Percentiles rank a stretch among this genome's conserved stretches.
Conservation (phyloP, 345 rosid species). For the Trapa incisa region DNA sequence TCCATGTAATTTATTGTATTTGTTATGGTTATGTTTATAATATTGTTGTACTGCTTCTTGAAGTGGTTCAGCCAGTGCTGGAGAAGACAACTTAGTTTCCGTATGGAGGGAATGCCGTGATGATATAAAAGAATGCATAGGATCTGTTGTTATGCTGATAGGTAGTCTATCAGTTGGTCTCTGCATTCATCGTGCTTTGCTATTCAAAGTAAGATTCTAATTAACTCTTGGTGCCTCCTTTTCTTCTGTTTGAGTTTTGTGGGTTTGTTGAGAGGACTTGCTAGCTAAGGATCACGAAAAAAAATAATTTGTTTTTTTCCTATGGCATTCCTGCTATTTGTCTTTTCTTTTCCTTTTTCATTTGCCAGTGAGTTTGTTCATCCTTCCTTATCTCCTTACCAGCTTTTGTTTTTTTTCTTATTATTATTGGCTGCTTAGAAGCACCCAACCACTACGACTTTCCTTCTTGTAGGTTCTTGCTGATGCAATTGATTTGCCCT, state of each 20-base stretch:
- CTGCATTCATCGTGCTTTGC: slow-evolving; percentile 91
- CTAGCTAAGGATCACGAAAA: background rate
- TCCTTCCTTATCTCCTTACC: background rate
- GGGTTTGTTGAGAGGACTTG: background rate
- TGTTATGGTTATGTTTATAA: slow-evolving; percentile 10
- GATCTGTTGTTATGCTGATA: slow-evolving; percentile 78
- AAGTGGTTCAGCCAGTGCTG: slow-evolving; percentile 61
- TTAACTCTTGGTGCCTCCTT: slow-evolving; percentile 8
- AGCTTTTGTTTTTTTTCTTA: background rate
- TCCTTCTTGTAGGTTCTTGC: slow-evolving; percentile 62
- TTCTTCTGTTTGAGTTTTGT: background rate
- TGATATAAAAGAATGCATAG: slow-evolving; percentile 70
- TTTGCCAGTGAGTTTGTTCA: background rate
- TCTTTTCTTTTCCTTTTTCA: background rate
- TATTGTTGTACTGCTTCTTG: slow-evolving; percentile 10
- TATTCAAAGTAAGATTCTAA: slow-evolving; percentile 71
- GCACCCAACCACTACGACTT: background rate
- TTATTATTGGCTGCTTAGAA: background rate
- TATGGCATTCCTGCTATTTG: background rate
- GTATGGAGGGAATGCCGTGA: slow-evolving; percentile 70
- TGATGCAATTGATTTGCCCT: slow-evolving; percentile 82
- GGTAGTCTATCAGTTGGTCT: slow-evolving; percentile 87
- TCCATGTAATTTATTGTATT: background rate
- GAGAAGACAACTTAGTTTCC: slow-evolving; percentile 61
- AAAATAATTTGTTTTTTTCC: background rate